Percentiles rank a stretch among this genome's conserved stretches.
These are phyloP conservation scores for Fremontodendron californicum DNA, from an alignment of 345 rosid genomes.

Conservation along the genomic window DNA sequence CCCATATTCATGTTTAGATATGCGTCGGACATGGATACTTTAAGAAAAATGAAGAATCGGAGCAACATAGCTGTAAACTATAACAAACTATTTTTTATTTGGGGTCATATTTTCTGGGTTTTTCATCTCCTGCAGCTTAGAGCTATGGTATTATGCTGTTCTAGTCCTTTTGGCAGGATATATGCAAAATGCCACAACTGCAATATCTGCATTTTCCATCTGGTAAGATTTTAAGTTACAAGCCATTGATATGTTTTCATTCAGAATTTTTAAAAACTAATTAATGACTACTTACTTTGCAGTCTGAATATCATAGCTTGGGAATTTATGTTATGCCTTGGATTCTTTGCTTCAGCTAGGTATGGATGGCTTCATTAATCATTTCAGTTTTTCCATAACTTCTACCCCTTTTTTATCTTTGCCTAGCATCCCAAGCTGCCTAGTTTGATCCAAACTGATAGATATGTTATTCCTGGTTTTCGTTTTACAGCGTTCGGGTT, in stretches of 20 bases:
- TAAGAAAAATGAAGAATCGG: no score
- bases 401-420: no score
- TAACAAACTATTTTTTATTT: no score
- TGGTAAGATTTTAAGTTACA: not conserved
- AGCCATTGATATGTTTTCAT: not conserved
- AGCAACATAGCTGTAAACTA: no score
- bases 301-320: conserved; percentile 44
- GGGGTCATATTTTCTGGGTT: not conserved
- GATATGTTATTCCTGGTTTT: no score
- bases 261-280: not conserved
- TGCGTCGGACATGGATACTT: no score
- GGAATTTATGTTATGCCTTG: conserved; percentile 56
- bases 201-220: conserved; percentile 35
- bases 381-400: no score
- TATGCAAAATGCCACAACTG: conserved; percentile 38
- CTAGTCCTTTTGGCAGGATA: conserved; percentile 55
- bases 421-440: no score
- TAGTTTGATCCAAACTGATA: no score
- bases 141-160: conserved; percentile 54
- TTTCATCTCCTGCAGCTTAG: conserved; percentile 32
- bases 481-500: no score
- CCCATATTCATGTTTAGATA: no score
- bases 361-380: conserved; percentile 2
- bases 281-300: conserved; percentile 12
- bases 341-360: conserved; percentile 52